Evolutionary conservation across 257 asterid species (phyloP), one percentile per base, ranked within the genome.

Genomic region (Ocimum tenuiflorum): DNA sequence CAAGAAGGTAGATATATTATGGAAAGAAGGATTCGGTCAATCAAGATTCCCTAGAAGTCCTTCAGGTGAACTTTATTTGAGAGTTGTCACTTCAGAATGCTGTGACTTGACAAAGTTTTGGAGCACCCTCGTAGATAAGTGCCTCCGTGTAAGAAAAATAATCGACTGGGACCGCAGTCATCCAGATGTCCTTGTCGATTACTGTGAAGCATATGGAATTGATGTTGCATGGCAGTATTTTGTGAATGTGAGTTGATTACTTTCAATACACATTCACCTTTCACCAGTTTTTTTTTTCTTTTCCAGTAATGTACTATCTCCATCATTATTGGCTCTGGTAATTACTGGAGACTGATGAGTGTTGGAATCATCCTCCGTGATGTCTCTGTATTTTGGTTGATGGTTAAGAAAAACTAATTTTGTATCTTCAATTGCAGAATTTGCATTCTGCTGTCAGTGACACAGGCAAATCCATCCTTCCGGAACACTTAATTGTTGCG

Each of bases 81-180:
- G 84, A 23, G 95, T 94, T 58, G 61, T 53, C 73, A 79, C 78
- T 87, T 88, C 99, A 0, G 87, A 81, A 53, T 63, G 69, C 47
- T 87, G 99, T 76, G 91, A 88, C 11, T 63, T 69, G 62, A 67
- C 70, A 24, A 80, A 59, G 68, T 90, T 94, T 55, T 94, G 99
- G 99, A 79, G 83, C 62, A 72, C 61, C 67, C 82, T 94, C 43
- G 23, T 72, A 49, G 85, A 79, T 57, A 82, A 77, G 41, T 83
- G 95, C 80, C 82, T 85, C 74, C 65, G 63, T 15, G 73, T 94
- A 71, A 75, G 83, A 63, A 38, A 81, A 17, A 9, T 94, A 80
- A 88, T 94, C 60, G 99, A 94, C 74, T 94, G 99, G 99, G 91
- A 88, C 6, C 85, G 86, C 56, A 94, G 99, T 75, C 87, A 82